Percentiles rank a stretch among this genome's conserved stretches.
Conservation (phyloP, 371 early-diverging fungal species). For the Nosema bombycis region DNA sequence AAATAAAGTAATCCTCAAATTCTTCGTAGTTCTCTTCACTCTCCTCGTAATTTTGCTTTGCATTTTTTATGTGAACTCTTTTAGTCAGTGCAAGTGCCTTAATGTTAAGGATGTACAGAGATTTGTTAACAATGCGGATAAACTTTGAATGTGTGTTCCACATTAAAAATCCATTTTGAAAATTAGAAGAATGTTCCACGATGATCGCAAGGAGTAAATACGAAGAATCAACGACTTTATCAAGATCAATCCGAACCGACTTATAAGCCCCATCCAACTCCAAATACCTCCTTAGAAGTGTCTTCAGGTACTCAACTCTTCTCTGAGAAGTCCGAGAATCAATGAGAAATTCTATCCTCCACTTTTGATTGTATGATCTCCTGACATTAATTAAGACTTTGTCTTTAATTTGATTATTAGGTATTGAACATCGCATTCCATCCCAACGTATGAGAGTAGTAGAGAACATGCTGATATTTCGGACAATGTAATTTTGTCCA, state of each 20-base stretch:
- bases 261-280: conserved; percentile 44
- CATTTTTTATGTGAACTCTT: background rate
- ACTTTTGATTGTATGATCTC: conserved; percentile 58
- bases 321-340: conserved; percentile 17
- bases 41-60: background rate
- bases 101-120: conserved; percentile 19
- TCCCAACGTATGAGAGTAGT: conserved; percentile 63
- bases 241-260: conserved; percentile 15
- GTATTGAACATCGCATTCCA: conserved; percentile 57
- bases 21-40: background rate
- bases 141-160: conserved; percentile 63
- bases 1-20: background rate
- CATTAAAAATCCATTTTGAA: conserved; percentile 65
- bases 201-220: conserved; percentile 42
- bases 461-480: conserved; percentile 59
- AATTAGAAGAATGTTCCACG: conserved; percentile 63
- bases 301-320: conserved; percentile 27
- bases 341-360: conserved; percentile 52
- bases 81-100: conserved; percentile 19
- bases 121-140: conserved; percentile 35
- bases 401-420: conserved; percentile 56
- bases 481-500: conserved; percentile 63
- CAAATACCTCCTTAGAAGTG: conserved; percentile 45
- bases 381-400: conserved; percentile 58
- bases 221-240: conserved; percentile 46